Evolutionary conservation across 2,329 filamentous ascomycete genomes (phyloP).

Genomic region (Xylariaceae sp.): DNA sequence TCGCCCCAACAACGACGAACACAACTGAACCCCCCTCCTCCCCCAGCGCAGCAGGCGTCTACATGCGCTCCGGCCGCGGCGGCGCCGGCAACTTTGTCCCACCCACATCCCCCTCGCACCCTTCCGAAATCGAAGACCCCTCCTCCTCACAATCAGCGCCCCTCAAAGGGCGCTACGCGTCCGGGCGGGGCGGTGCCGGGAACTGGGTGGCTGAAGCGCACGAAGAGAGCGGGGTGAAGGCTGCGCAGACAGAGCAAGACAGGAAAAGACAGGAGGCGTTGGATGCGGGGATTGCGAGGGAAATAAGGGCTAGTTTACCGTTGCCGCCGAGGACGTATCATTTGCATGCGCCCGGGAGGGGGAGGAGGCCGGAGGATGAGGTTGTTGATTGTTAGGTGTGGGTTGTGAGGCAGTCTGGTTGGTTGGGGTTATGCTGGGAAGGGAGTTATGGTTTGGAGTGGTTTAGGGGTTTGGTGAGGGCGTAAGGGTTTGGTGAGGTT

Average conservation of each 20-base stretch:
- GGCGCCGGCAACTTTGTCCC: slow-evolving; percentile 55
- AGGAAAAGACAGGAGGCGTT: slow-evolving; percentile 26
- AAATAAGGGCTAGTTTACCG: slow-evolving; percentile 28
- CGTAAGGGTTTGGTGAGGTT: no score
- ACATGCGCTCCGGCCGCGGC: slow-evolving; percentile 44
- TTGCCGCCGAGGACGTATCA: slow-evolving; percentile 28
- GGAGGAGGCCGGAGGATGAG: slow-evolving; percentile 19
- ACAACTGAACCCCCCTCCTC: slow-evolving; percentile 25
- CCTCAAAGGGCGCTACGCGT: slow-evolving; percentile 21
- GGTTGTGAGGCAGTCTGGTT: background rate
- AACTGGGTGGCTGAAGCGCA: slow-evolving; percentile 38
- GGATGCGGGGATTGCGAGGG: slow-evolving; percentile 27
- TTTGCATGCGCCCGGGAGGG: slow-evolving; percentile 25
- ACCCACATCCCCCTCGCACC: slow-evolving; percentile 11
- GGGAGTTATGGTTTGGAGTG: background rate
- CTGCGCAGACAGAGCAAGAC: slow-evolving; percentile 26
- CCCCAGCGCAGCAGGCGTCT: slow-evolving; percentile 17
- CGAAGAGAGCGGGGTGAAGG: slow-evolving; percentile 11
- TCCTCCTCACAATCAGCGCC: background rate
- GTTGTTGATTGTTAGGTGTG: background rate
- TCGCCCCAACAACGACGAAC: background rate
- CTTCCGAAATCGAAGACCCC: background rate
- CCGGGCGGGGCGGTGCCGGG: slow-evolving; percentile 53
- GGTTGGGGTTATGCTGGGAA: background rate
- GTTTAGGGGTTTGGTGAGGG: no score